Base-by-base conservation (phyloP, 257 asterid species). In the Salvia splendens region DNA sequence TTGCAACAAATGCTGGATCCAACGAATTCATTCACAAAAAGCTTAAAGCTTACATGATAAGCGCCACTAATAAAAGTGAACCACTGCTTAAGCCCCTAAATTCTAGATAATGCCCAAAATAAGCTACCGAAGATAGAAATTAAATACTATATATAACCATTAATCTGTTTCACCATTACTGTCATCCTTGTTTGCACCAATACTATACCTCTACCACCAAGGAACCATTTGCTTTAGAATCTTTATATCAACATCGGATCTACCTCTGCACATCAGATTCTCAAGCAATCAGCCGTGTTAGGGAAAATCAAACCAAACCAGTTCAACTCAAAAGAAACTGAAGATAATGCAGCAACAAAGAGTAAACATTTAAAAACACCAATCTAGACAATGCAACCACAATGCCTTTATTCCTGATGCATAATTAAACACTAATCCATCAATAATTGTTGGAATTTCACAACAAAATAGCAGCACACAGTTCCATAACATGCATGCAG, bases 181-280 rank as follows among this genome's bases (percentile, higher is more conserved):
- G 62, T 57, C 50, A 57, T 40, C 76, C 67, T 61, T 40, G 61
- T 69, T 76, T 54, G 67, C 76, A 75, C 58, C 20, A 63, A 54
- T 61, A 46, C 16, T 73, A 66, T 68, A 76, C 70, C 79, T 56
- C 75, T 16, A 63, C 81, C n/a, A n/a, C n/a, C 61, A 72, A 63
- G 58, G 36, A 65, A 55, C 38, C 30, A 9, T 66, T 40, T 8
- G 33, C 70, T 63, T 53, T 55, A 41, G 54, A 53, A 51, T 77
- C 48, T 64, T 51, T 74, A 67, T 67, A 64, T 65, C 58, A 52
- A 70, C 73, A 67, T 52, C 54, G 14, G 42, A 40, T 60, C 70
- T 14, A 45, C 24, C 62, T 75, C 86, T 81, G 79, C 80, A 73
- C 1, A 63, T 35, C 32, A 65, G 61, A 66, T 48, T 52, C 40